Evolutionary conservation across 192 early-diverging fungal genomes (phyloP).

Genomic region (Coemansia sp.): DNA sequence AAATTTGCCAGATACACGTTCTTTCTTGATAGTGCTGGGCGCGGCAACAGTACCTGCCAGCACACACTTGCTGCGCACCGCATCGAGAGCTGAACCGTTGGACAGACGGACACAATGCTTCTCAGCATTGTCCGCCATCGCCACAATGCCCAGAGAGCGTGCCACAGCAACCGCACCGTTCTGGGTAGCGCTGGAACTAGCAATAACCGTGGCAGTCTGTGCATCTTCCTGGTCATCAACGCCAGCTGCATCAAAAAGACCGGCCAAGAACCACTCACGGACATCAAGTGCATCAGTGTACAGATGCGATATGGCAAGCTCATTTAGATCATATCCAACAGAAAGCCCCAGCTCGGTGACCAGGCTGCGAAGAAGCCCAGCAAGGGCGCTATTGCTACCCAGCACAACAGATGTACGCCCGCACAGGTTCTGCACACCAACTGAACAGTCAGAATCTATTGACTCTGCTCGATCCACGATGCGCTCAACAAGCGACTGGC

Average conservation of each 20-base stretch:
- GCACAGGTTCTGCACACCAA: not conserved
- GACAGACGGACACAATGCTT: conserved; percentile 6
- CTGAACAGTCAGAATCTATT: conserved; percentile 3
- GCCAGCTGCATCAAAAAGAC: conserved; percentile 33
- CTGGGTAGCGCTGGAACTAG: not conserved
- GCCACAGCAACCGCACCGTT: conserved; percentile 13
- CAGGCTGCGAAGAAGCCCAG: not conserved
- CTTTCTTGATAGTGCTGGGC: not conserved
- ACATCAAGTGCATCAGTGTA: conserved; percentile 15
- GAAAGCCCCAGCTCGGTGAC: not conserved
- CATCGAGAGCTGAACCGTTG: conserved; percentile 11
- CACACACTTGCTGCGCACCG: conserved; percentile 18
- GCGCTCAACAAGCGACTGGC: conserved; percentile 16
- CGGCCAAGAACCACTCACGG: conserved; percentile 47
- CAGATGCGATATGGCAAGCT: not conserved
- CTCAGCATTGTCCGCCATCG: conserved; percentile 6
- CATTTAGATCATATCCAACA: not conserved
- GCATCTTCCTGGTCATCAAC: not conserved
- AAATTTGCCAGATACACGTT: conserved; percentile 15
- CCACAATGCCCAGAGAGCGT: conserved; percentile 28
- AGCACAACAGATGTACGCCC: conserved; percentile 5
- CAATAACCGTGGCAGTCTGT: not conserved
- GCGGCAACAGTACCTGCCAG: conserved; percentile 5
- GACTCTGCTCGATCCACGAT: conserved; percentile 2
- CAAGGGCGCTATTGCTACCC: not conserved